These are phyloP conservation scores for Bacidia gigantensis DNA, from an alignment of 495 filamentous ascomycete species.

Conservation along the genomic window DNA sequence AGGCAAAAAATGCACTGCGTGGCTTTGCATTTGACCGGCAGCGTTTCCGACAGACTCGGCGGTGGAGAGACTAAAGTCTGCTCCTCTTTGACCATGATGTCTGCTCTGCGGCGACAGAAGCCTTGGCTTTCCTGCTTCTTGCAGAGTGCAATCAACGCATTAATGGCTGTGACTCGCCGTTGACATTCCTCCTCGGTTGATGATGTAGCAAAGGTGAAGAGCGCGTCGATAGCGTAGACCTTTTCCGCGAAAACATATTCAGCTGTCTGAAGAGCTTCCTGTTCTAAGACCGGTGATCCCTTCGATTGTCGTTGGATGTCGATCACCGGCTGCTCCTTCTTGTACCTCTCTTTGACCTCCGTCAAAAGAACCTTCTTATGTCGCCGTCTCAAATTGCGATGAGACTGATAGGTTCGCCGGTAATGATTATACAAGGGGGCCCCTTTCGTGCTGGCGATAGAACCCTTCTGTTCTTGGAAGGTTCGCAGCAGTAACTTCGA, in stretches of 20 bases:
- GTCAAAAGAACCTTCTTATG: conserved; percentile 5
- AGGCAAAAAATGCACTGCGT: conserved; percentile 11
- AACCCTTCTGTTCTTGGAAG: conserved; percentile 4
- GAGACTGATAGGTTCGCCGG: not conserved
- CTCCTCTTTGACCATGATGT: conserved; percentile 5
- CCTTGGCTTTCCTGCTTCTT: conserved; percentile 4
- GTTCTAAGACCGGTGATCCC: conserved; percentile 8
- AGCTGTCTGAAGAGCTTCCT: not conserved
- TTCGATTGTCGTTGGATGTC: conserved; percentile 21
- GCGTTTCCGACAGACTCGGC: conserved; percentile 5
- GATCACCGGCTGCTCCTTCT: conserved; percentile 24
- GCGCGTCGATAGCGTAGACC: conserved; percentile 6
- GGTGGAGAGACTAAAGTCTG: not conserved
- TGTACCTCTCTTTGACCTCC: conserved; percentile 14
- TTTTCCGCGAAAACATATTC: conserved; percentile 8
- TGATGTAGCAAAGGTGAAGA: conserved; percentile 9
- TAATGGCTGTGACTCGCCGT: conserved; percentile 4
- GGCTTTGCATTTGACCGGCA: conserved; percentile 8
- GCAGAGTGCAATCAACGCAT: conserved; percentile 2
- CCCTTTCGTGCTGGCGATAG: conserved; percentile 8
- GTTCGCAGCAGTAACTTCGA: conserved; percentile 1
- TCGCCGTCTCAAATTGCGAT: conserved; percentile 3
- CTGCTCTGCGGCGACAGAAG: not conserved
- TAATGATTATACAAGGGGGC: conserved; percentile 4
- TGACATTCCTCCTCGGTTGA: no score